Evolutionary conservation across 352 stramenopile genomes (phyloP).

Genomic region (Phytophthora parvispora): DNA sequence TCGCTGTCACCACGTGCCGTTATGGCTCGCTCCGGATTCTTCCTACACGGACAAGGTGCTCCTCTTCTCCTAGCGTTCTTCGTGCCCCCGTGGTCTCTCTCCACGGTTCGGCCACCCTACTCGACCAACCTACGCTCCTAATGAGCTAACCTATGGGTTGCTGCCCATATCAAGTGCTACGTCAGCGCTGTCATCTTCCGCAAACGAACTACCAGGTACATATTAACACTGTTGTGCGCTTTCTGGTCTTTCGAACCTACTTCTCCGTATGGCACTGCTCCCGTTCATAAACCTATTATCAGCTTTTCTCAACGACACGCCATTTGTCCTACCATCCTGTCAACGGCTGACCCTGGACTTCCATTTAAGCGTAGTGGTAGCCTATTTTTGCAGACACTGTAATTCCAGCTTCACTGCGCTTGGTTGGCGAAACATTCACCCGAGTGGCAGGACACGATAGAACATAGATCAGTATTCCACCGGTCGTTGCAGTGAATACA

Average conservation of each 20-base stretch:
- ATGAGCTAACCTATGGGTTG: too few species aligned
- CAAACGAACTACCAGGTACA: too few species aligned
- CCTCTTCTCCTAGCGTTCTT: not conserved
- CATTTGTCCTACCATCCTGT: too few species aligned
- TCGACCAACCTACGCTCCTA: not conserved
- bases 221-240: too few species aligned
- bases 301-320: too few species aligned
- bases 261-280: too few species aligned
- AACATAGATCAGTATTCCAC: not conserved
- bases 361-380: not conserved
- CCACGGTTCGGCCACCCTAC: not conserved
- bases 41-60: not conserved
- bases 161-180: too few species aligned
- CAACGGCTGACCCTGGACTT: not conserved
- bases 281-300: too few species aligned
- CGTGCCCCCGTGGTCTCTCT: not conserved
- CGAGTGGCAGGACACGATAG: not conserved
- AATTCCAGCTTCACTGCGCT: not conserved
- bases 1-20: not conserved
- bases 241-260: too few species aligned
- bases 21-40: not conserved
- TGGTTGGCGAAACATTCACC: not conserved
- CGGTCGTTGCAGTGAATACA: not conserved
- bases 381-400: not conserved
- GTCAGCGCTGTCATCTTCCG: too few species aligned